Conservation (phyloP, 306 rosid genomes). For the Styphnolobium japonicum region DNA sequence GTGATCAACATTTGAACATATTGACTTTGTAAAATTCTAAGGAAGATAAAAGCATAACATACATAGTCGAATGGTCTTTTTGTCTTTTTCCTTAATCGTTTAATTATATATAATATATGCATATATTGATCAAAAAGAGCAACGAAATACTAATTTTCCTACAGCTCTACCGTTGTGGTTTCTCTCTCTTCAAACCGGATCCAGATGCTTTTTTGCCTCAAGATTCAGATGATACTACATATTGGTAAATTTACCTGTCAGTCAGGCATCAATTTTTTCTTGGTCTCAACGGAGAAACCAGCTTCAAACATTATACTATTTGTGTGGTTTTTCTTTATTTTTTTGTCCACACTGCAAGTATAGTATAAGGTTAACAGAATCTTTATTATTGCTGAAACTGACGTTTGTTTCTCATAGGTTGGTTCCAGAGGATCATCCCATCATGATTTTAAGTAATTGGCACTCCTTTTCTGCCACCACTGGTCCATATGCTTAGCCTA, state of each 20-base stretch:
- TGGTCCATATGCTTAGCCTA: conserved; percentile 47
- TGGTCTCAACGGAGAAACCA: conserved; percentile 20
- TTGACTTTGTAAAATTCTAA: not conserved
- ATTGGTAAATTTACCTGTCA: not conserved
- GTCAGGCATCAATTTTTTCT: not conserved
- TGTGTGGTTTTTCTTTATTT: not conserved
- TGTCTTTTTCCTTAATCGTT: not conserved
- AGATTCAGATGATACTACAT: not conserved
- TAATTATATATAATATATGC: too few relatives aligned
- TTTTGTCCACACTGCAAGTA: conserved; percentile 10
- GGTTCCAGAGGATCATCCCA: not conserved
- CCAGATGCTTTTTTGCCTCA: not conserved
- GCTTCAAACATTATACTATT: not conserved
- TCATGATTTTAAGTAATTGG: conserved; percentile 16
- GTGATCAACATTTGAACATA: too few relatives aligned
- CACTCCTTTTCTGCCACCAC: conserved; percentile 25
- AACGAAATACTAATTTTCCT: not conserved
- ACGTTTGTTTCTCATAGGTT: conserved; percentile 20
- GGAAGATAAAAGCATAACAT: too few relatives aligned
- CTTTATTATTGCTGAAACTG: conserved; percentile 13
- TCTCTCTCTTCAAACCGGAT: not conserved
- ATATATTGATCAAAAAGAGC: not conserved
- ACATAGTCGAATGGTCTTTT: not conserved
- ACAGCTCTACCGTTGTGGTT: too few relatives aligned
- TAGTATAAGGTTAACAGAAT: conserved; percentile 17